A percentile compares a stretch with the other conserved stretches of the same genome.
phyloP scores from a whole-genome alignment of 345 rosid species.

The Toxicodendron radicans region DNA sequence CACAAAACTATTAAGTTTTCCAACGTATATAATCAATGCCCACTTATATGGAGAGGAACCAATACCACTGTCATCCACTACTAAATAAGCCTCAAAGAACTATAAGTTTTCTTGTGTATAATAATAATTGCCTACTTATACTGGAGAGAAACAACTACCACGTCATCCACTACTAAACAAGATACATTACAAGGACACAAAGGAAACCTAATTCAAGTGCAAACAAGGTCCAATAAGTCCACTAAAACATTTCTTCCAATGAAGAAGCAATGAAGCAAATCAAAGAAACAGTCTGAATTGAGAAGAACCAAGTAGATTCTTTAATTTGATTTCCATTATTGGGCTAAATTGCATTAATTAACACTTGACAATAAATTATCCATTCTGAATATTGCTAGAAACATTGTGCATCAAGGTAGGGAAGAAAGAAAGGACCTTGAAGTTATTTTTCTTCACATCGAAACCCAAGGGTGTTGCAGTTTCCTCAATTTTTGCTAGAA shows the following conservation, averaged over 20 bases:
- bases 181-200: background rate
- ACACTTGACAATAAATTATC: background rate
- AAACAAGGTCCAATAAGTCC: background rate
- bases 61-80: background rate
- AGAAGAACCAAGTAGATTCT: background rate
- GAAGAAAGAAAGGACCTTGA: constrained; percentile 52
- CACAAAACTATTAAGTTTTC: background rate
- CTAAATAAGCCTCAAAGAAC: background rate
- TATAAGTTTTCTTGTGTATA: background rate
- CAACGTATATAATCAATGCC: background rate
- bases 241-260: too few relatives aligned
- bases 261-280: too few relatives aligned
- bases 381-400: background rate
- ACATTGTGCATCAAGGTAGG: background rate
- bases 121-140: background rate
- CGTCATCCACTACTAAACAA: background rate
- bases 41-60: background rate
- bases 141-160: background rate
- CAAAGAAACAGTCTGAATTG: background rate
- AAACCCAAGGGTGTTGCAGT: constrained; percentile 91
- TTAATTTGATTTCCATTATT: background rate
- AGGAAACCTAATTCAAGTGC: background rate
- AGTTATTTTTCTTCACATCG: constrained; percentile 88
- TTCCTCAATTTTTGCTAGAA: constrained; percentile 83
- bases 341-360: background rate